Evolutionary conservation across 2,329 filamentous ascomycete genomes (phyloP), one percentile per base, ranked within the genome.

Genomic region (Verruconis gallopava): DNA sequence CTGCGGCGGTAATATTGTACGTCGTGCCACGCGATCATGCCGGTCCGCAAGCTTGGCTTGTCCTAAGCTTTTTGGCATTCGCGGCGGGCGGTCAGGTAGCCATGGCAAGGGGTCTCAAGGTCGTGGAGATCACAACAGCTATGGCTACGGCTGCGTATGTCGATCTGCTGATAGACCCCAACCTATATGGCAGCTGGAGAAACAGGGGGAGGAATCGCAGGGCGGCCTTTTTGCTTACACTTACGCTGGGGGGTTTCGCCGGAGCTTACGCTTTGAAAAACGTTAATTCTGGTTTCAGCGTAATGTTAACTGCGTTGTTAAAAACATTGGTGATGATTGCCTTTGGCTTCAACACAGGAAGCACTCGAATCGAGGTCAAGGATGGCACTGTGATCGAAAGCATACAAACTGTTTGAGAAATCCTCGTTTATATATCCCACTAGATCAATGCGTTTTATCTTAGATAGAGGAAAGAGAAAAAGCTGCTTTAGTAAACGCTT

Each of bases 71-170:
- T 30, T 59, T 78, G 21, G 72, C 73, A 0, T 68, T 72, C 38
- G 66, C 73, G 0, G 64, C 72, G 0, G 74, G 75, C 0, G 71
- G 66, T 37, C 75, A 79, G 52, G 73, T 79, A 0, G 73, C 75
- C 2, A 67, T 73, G 58, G 66, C 66, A 2, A 62, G 74, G 18
- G 64, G 67, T 30, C 53, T 79, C 43, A 57, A 63, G 36, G 69
- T 77, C 57, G 71, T 71, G 0, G 75, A 79, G 53, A 77, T 79
- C 50, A 75, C 66, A 44, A 79, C 75, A 0, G 73, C 75, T 19
- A 78, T 78, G 73, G 74, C 73, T 0, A 79, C 75, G 4, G 73
- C 75, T 0, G 74, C 75, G 1, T 78, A 71, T 66, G 62, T 79
- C 1, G 38, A 40, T 40, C 3, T 40, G 3, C 15, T 34, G 21